Evolutionary conservation across 805 yeast species (phyloP).

Genomic region (Saccharomycopsis malanga): DNA sequence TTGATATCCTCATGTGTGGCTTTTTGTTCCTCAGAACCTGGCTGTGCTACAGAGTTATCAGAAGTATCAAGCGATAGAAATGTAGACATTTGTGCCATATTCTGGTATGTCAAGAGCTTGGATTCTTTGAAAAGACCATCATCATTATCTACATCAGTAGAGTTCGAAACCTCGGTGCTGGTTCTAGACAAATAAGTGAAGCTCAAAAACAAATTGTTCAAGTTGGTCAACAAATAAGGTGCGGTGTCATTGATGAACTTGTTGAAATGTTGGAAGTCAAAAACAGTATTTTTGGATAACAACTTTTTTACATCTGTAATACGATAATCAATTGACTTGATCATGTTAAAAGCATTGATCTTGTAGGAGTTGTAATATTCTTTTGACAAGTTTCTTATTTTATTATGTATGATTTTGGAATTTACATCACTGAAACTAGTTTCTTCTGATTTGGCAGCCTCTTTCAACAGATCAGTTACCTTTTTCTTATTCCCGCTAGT

Average conservation of each 20-base stretch:
- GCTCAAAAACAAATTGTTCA: constrained; percentile 37
- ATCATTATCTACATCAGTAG: too few relatives aligned
- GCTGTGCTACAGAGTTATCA: neutral
- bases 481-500: neutral
- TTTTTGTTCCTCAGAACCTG: neutral
- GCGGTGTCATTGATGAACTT: constrained; percentile 29
- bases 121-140: constrained; percentile 25
- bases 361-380: constrained; percentile 23
- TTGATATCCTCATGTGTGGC: neutral
- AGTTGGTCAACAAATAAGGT: constrained; percentile 40
- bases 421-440: neutral
- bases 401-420: neutral
- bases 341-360: constrained; percentile 25
- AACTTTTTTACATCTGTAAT: constrained; percentile 12
- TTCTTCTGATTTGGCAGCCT: neutral
- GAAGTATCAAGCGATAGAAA: constrained; percentile 27
- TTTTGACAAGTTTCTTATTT: neutral
- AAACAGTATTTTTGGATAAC: constrained; percentile 10
- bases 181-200: constrained; percentile 22
- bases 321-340: constrained; percentile 20
- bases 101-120: constrained; percentile 33
- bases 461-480: neutral
- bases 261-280: constrained; percentile 32
- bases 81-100: constrained; percentile 36
- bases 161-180: neutral